Evolutionary conservation across 1,139 yeast species (phyloP).

Genomic region (Saccharomycopsis hybrid): DNA sequence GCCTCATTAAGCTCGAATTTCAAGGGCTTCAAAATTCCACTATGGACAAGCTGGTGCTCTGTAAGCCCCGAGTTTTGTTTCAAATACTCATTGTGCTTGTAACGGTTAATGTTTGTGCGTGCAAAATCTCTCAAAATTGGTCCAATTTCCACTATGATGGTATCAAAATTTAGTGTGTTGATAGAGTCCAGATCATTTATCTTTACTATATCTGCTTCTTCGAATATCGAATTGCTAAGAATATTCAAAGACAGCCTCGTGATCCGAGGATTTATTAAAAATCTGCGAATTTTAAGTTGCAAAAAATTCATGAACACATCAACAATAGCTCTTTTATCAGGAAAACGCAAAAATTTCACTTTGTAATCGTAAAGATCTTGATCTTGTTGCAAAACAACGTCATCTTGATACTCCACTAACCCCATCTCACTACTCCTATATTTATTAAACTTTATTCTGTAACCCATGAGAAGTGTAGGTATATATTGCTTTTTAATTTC

Average conservation of each 20-base stretch:
- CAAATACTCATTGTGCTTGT: neutral
- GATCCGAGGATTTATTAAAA: neutral
- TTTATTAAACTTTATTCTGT: neutral
- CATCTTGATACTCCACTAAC: neutral
- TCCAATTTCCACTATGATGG: slow-evolving; percentile 9
- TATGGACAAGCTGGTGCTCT: neutral
- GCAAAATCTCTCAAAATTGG: slow-evolving; percentile 11
- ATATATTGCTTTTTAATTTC: neutral
- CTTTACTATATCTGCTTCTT: neutral
- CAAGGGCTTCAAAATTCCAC: neutral
- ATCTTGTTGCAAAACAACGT: neutral
- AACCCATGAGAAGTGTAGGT: neutral
- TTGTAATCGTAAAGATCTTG: neutral
- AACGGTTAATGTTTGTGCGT: neutral
- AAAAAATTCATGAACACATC: slow-evolving; percentile 5
- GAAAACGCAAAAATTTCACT: too few relatives aligned
- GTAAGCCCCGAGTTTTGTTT: neutral
- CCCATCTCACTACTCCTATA: neutral
- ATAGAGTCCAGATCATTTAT: neutral
- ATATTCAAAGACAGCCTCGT: slow-evolving; percentile 1
- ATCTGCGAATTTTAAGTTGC: neutral
- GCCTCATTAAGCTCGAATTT: neutral
- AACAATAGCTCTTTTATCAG: too few relatives aligned
- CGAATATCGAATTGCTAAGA: neutral
- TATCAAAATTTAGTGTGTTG: neutral